Percentiles rank a stretch among this genome's conserved stretches.
These are phyloP conservation scores for Fistulifera solaris DNA, from an alignment of 108 stramenopile species.

Conservation along the genomic window DNA sequence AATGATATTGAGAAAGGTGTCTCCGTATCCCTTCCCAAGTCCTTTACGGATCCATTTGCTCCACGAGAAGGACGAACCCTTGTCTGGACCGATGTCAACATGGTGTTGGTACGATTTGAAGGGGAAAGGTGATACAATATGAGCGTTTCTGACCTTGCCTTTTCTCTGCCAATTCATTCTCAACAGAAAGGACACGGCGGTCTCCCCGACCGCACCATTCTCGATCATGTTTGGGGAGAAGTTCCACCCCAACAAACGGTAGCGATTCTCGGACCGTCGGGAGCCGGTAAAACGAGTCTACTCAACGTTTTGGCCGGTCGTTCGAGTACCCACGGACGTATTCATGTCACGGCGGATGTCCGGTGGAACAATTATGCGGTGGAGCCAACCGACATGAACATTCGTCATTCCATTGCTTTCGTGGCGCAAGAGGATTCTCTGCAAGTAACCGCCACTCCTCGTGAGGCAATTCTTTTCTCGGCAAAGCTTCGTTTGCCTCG, in stretches of 20 bases:
- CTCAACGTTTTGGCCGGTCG: constrained; percentile 77
- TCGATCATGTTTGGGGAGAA: constrained; percentile 59
- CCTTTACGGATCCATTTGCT: constrained; percentile 47
- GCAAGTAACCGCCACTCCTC: constrained; percentile 69
- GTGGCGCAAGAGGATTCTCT: constrained; percentile 81
- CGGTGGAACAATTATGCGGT: constrained; percentile 54
- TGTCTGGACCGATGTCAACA: constrained; percentile 57
- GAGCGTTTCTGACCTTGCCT: neutral
- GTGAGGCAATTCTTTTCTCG: constrained; percentile 79
- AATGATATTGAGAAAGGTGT: no score
- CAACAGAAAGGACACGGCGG: constrained; percentile 9
- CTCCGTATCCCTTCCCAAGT: no score
- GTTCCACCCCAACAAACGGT: constrained; percentile 51
- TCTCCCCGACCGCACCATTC: constrained; percentile 27
- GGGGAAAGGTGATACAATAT: neutral
- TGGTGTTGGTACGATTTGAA: constrained; percentile 38
- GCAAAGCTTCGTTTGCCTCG: constrained; percentile 67
- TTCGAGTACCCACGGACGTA: constrained; percentile 18
- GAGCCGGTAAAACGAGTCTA: constrained; percentile 67
- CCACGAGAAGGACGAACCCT: constrained; percentile 48
- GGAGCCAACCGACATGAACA: constrained; percentile 50
- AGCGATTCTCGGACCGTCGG: constrained; percentile 35
- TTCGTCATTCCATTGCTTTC: constrained; percentile 75
- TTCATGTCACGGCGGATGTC: constrained; percentile 45
- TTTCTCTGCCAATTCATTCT: neutral